Percentiles rank a stretch among this genome's conserved stretches.
phyloP scores from a whole-genome alignment of 1,284 basidiomycete species.

The Xerocomus nothofagi region DNA sequence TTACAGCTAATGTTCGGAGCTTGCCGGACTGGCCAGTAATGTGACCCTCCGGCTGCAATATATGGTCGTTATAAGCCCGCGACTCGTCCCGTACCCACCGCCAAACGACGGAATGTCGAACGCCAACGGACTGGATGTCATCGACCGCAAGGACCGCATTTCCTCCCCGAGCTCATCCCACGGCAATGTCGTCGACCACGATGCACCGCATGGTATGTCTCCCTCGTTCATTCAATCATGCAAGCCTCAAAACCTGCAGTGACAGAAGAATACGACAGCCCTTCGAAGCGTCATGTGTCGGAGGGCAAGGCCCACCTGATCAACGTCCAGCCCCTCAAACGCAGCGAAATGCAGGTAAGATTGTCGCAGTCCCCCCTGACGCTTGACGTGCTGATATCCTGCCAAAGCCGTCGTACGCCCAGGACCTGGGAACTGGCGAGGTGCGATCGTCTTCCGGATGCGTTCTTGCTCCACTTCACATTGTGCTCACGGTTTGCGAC shows the following conservation, averaged over 20 bases:
- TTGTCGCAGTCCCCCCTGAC: constrained; percentile 13
- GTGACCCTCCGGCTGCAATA: constrained; percentile 10
- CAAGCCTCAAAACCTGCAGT: constrained; percentile 41
- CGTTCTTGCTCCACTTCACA: background rate
- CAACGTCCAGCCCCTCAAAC: constrained; percentile 78
- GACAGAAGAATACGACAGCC: constrained; percentile 50
- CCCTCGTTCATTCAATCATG: background rate
- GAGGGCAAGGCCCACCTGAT: constrained; percentile 48
- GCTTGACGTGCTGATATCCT: constrained; percentile 14
- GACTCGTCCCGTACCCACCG: background rate
- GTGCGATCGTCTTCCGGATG: constrained; percentile 29
- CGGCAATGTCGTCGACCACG: constrained; percentile 76
- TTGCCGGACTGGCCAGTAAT: no score
- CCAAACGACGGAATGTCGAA: constrained; percentile 27
- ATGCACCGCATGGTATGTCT: constrained; percentile 62
- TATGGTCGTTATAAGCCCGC: constrained; percentile 20
- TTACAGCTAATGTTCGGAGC: background rate
- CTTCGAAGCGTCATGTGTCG: constrained; percentile 34
- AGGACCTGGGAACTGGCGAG: constrained; percentile 76
- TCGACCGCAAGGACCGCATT: constrained; percentile 52
- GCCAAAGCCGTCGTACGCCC: constrained; percentile 79
- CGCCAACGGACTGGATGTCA: constrained; percentile 30
- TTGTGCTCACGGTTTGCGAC: constrained; percentile 5
- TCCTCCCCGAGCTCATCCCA: constrained; percentile 46
- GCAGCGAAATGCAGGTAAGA: constrained; percentile 79